Base-by-base conservation (phyloP, 2,329 filamentous ascomycete genomes). In the Epichloe uncinata region DNA sequence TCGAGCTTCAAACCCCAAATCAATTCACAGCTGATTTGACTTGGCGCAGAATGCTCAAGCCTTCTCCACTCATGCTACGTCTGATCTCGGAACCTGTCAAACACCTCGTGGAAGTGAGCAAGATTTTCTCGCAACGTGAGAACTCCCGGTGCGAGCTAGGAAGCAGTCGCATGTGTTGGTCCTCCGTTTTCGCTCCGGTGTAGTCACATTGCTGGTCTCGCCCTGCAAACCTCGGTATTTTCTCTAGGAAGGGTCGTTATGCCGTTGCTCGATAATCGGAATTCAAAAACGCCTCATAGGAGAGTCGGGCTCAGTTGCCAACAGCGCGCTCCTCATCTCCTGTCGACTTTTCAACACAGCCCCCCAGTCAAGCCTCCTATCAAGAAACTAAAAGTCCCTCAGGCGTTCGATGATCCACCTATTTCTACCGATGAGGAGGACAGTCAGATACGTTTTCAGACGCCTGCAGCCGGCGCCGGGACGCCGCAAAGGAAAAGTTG, bases 391-490 rank as follows among this genome's bases (percentile, higher is more conserved):
- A 49, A 54, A 42, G 42, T 52, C 22, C 35, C 54, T 8, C 45
- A 53, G 22, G 50, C 55, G 30, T 50, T 57, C 42, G 54, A 56
- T 16, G 55, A 52, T 40, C 57, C 57, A 4, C 64, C 65, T 11
- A 15, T 61, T 22, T 60, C 62, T 16, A 63, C 57, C 30, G 63
- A 60, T 15, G 57, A 60, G 3, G 63, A 64, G 40, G 57, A 43
- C 37, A 35, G 13, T 48, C 38, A 9, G n/a, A 26, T 26, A 22
- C 18, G 15, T 16, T 26, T 22, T 16, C 54, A 13, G 53, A 57
- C 7, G 48, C 22, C 26, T 13, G 33, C 30, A 5, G n/a, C 48
- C 30, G 49, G 47, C 20, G 22, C 47, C 4, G 40, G n/a, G 22
- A 30, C 34, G 22, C 38, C 41, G 13, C 40, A 13, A n/a, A 49